These are phyloP conservation scores for Vigna nakashimae DNA, from an alignment of 306 rosid genomes.

Conservation along the genomic window DNA sequence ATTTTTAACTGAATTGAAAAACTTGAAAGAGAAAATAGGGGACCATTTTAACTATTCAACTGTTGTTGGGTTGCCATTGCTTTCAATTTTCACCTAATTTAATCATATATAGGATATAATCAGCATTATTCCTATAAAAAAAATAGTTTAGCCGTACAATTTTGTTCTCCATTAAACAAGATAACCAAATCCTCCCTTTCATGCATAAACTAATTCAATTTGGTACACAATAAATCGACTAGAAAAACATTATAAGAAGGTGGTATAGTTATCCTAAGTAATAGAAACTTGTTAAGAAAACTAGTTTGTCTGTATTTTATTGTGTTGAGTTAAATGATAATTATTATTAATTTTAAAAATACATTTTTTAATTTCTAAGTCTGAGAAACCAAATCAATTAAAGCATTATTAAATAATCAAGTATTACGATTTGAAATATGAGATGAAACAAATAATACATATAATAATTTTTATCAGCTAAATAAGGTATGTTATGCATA, in stretches of 20 bases:
- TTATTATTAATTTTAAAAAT: too few species aligned
- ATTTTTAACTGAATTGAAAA: background rate
- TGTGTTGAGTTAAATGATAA: too few species aligned
- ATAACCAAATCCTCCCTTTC: background rate
- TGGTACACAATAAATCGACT: background rate
- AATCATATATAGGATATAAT: background rate
- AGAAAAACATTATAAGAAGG: too few species aligned
- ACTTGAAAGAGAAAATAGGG: background rate
- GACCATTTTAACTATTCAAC: background rate
- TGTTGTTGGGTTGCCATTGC: background rate
- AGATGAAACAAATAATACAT: too few species aligned
- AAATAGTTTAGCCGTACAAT: background rate
- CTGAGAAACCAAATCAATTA: too few species aligned
- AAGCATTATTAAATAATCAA: too few species aligned
- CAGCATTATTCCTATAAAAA: background rate
- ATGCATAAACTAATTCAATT: background rate
- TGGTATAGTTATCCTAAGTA: background rate
- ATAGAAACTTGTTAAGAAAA: background rate
- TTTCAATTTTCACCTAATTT: slow-evolving; percentile 4
- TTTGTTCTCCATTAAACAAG: background rate
- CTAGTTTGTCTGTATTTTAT: too few species aligned
- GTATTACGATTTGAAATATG: too few species aligned
- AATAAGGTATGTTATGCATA: too few species aligned
- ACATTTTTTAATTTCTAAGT: too few species aligned
- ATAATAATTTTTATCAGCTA: too few species aligned